Evolutionary conservation across 2,329 filamentous ascomycete genomes (phyloP), one percentile per base, ranked within the genome.

Genomic region (Aspergillus sp.): DNA sequence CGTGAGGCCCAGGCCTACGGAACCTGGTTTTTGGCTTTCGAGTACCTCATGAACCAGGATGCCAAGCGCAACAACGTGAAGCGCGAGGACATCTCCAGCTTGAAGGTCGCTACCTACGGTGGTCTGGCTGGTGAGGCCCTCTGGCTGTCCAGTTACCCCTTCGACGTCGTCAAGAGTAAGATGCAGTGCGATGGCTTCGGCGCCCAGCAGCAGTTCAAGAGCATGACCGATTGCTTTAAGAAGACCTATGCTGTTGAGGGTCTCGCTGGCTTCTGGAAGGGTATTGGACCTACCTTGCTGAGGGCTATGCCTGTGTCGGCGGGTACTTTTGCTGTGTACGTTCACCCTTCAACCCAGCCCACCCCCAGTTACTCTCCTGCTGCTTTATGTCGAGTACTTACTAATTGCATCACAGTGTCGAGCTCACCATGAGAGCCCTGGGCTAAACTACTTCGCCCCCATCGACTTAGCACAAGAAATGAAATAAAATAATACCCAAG

Each of bases 91-190:
- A 87, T 99, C 39, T 87, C 91, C 15, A 88, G 86, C 55, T 88
- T 88, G 77, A 98, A 97, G 80, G 87, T 99, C 53, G 95, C 95
- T 12, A 80, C 91, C 12, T 99, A 98, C 76, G 95, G 95, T 65
- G 95, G 95, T 48, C 78, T 99, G 43, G 95, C 95, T 0, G 95
- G 95, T 68, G 95, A 99, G 83, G 91, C 88, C 55, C 85, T 99
- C 59, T 99, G 95, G 95, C 81, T 99, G 58, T 85, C 85, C 38
- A 96, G 92, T 73, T 99, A 99, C 79, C 95, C 95, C 21, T 90
- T 99, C 66, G 95, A 99, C 79, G 94, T 99, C 28, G 80, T 99
- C 79, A 99, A 99, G 90, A 97, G 92, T 80, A 98, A 97, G 86
- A 97, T 98, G 94, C 95, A 99, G 85, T 97, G 90, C 60, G 95